Percentiles rank a stretch among this genome's conserved stretches.
Evolutionary conservation across 768 basidiomycete species (phyloP).

Genomic region (Auriscalpium orientale): DNA sequence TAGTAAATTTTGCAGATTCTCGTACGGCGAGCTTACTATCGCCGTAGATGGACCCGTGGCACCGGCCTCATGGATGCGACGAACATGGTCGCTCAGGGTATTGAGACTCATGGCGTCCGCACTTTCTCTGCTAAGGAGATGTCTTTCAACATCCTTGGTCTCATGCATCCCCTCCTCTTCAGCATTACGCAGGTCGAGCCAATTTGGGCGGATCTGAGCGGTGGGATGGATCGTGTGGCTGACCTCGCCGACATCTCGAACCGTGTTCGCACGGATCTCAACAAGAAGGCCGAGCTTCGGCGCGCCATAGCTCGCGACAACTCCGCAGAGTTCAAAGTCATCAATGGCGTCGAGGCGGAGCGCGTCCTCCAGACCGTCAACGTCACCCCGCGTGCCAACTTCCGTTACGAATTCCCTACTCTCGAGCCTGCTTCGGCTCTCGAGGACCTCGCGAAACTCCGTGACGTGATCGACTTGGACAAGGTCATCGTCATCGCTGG

Average conservation of each 20-base stretch:
- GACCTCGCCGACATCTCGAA: conserved; percentile 89
- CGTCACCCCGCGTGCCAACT: conserved; percentile 95
- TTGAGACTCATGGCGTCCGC: conserved; percentile 88
- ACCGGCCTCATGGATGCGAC: conserved; percentile 96
- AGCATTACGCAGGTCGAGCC: conserved; percentile 99
- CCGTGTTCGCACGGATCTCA: conserved; percentile 75
- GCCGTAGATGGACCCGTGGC: conserved; percentile 86
- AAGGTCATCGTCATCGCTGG: conserved; percentile 95
- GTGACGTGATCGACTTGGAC: conserved; percentile 88
- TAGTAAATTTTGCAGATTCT: conserved; percentile 3
- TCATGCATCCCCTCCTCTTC: conserved; percentile 99
- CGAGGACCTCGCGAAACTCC: conserved; percentile 68
- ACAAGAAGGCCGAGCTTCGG: conserved; percentile 86
- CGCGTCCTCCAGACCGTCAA: conserved; percentile 86
- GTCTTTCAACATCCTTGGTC: conserved; percentile 99
- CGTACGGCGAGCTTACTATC: conserved; percentile 7
- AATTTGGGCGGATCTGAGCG: conserved; percentile 98
- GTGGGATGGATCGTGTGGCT: conserved; percentile 95
- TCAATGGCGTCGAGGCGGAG: conserved; percentile 88
- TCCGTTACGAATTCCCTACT: conserved; percentile 89
- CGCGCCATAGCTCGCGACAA: conserved; percentile 92
- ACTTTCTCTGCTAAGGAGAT: conserved; percentile 99
- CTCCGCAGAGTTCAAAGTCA: conserved; percentile 88
- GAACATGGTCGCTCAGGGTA: conserved; percentile 88
- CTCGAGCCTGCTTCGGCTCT: conserved; percentile 70